phyloP scores from a whole-genome alignment of 1,284 basidiomycete species.

The Fomitopsis schrenkii region DNA sequence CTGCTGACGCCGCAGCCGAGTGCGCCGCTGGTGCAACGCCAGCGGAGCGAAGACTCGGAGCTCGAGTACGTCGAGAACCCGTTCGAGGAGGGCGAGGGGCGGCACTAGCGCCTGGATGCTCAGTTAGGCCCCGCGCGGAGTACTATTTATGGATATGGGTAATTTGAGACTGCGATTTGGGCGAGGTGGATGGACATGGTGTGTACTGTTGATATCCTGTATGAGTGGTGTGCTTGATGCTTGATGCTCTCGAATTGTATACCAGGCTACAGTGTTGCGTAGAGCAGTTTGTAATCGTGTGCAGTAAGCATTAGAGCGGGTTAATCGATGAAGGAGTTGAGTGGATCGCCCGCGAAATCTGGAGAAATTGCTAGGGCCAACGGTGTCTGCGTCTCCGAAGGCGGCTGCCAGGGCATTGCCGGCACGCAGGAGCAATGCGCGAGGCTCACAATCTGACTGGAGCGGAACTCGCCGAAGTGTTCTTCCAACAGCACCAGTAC shows the following conservation, averaged over 20 bases:
- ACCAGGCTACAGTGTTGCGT: not conserved
- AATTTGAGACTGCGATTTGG: not conserved
- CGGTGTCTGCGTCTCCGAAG: too few relatives aligned
- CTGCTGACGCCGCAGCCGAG: conserved; percentile 40
- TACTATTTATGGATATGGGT: not conserved
- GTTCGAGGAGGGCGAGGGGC: conserved; percentile 45
- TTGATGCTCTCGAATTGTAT: not conserved
- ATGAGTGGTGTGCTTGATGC: not conserved
- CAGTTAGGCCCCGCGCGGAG: not conserved
- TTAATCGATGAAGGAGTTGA: too few relatives aligned
- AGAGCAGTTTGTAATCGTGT: too few relatives aligned
- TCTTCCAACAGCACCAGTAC: too few relatives aligned
- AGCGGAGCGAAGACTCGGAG: conserved; percentile 42
- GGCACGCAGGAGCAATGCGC: too few relatives aligned
- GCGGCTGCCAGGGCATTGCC: too few relatives aligned
- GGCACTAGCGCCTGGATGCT: not conserved
- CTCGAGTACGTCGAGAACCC: conserved; percentile 67
- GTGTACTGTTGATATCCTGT: not conserved
- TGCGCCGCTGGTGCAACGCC: conserved; percentile 22
- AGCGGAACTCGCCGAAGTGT: too few relatives aligned
- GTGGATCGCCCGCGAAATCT: too few relatives aligned
- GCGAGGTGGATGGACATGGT: not conserved
- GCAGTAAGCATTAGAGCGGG: too few relatives aligned
- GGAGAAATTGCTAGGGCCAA: too few relatives aligned
- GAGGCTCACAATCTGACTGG: too few relatives aligned